Base-by-base conservation (phyloP, 306 rosid species). In the Sicyos baderoa region DNA sequence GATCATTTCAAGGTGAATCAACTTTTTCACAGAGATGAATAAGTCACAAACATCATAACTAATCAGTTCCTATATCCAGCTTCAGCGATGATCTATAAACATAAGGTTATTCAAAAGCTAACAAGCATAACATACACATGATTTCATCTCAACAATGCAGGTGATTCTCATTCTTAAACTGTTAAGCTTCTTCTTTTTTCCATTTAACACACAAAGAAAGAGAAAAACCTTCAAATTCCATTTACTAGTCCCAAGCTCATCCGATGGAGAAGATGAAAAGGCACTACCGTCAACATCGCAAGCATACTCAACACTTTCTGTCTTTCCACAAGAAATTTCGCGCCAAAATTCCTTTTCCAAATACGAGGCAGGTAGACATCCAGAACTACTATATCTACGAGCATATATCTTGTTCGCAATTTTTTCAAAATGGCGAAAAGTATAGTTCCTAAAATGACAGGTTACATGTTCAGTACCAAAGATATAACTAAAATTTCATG, bases 221-320 rank as follows among this genome's bases (percentile, higher is more conserved):
- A 23, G 57, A 65, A 44, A 45, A 23, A 94, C 99, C 99, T 94
- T 86, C 75, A 94, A 85, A 82, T 94, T 94, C 96, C 97, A 94
- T 76, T 85, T 90, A 89, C 99, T 94, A 71, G 72, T 86, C 77
- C 92, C 99, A 78, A 94, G 99, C 82, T 81, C 86, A 79, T 94
- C 99, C 51, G 73, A 75, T 60, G 84, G 81, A 81, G 96, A 94
- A 84, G 89, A 82, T 27, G 99, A 90, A 80, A 94, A 94, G 52
- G 99, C 99, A 85, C 95, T 94, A 65, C 99, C 99, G 55, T 94
- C 99, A 81, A 94, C 97, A 82, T 94, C 99, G 76, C 99, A 94
- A 54, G 99, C 99, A 85, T 94, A 94, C 71, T 94, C 97, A 75
- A 94, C 99, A 61, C 85, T 79, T 80, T 94, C 97, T 77, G 95